Evolutionary conservation across 2,329 filamentous ascomycete species (phyloP), one percentile per base, ranked within the genome.

Genomic region (Cytospora leucostoma): DNA sequence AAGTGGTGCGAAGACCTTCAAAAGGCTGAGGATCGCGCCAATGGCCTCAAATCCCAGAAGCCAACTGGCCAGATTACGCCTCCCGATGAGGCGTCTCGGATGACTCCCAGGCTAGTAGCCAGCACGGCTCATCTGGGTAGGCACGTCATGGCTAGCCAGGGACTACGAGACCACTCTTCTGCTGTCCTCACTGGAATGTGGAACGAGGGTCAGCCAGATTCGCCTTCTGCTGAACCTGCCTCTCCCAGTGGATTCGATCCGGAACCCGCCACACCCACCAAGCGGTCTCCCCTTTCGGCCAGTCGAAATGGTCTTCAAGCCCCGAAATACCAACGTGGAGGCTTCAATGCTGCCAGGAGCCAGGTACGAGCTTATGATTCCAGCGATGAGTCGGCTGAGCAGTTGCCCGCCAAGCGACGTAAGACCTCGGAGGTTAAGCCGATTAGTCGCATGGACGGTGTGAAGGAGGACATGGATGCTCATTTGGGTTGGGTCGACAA

Each of bases 1-100:
- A 86, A 88, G 64, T 99, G 95, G 95, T 79, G 80, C 57, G 82
- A 87, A 21, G 93, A 96, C 69, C 79, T 97, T 4, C 51, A 50
- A 34, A 81, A 82, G 68, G 81, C 82, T 55, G 38, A 55, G 8
- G 33, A 19, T 6, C 59, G 51, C 4, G 15, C 33, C 32, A 13
- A 47, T 10, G 44, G 8, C 5, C 8, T 47, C 44, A 19, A 21
- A 21, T 17, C 8, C 8, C 44, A 47, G 21, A 4, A n/a, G 3
- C 21, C 44, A 8, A 47, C 44, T 47, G 44, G 11, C 11, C 44
- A n/a, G 8, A 47, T 47, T 2, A 47, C 44, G 44, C 44, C 44
- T 11, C 44, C 44, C n/a, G 21, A 47, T 19, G 44, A 47, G 8
- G 7, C 4, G n/a, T 47, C 44, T 12, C 44, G 21, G n/a, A 19